These are phyloP conservation scores for Boletus reticulatus DNA, from an alignment of 768 basidiomycete genomes.

Conservation along the genomic window DNA sequence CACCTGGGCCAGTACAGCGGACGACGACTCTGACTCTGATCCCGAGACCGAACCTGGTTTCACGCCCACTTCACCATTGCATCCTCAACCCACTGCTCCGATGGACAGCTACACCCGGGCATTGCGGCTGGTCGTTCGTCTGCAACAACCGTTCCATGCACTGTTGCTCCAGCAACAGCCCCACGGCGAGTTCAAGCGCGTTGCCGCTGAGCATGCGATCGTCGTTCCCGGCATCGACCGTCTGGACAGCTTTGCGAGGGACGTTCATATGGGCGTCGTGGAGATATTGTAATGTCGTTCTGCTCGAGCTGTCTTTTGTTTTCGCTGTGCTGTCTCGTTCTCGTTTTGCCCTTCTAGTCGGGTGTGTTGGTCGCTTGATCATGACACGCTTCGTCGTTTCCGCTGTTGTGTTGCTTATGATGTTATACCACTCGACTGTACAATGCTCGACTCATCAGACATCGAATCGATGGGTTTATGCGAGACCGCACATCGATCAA, in stretches of 20 bases:
- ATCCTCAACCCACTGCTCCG: background rate
- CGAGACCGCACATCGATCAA: no score
- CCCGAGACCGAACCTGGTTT: background rate
- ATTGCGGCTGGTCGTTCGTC: slow-evolving; percentile 2
- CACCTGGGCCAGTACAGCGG: background rate
- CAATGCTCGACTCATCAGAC: no score
- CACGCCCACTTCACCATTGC: background rate
- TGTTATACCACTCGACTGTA: no score
- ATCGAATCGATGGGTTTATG: no score
- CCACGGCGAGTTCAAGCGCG: background rate
- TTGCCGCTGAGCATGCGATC: background rate
- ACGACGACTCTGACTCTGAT: background rate
- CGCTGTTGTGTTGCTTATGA: no score
- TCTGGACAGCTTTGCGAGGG: background rate
- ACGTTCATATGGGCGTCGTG: background rate
- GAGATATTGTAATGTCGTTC: no score
- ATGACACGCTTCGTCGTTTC: no score
- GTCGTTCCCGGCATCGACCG: background rate
- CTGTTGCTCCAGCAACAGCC: background rate
- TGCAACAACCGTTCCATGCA: slow-evolving; percentile 1
- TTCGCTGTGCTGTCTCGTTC: no score
- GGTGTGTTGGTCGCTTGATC: no score
- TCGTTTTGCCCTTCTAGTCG: no score
- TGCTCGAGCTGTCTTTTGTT: no score
- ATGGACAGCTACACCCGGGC: background rate